Evolutionary conservation across 805 yeast genomes (phyloP), one percentile per base, ranked within the genome.

Genomic region (Kregervanrija pseudodelftensis): DNA sequence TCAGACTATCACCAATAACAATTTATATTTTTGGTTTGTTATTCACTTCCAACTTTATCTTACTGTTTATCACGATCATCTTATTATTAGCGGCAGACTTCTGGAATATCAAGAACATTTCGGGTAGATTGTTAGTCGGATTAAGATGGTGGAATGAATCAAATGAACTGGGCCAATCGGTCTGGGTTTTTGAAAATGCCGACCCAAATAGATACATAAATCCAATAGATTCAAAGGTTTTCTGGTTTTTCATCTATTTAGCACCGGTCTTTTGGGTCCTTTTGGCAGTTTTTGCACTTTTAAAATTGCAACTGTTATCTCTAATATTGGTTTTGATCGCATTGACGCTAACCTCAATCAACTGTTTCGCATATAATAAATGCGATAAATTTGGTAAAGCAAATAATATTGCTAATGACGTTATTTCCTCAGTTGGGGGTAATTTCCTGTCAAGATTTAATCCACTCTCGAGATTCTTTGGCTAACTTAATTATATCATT

Each of bases 121-220:
- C 95, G 15, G 99, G 99, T 1, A 69, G 98, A 47, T 73, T 87
- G 45, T 65, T 91, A 45, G 97, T 93, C 4, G 98, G 97, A 0
- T 71, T 93, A 51, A 74, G 95, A 51, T 91, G 99, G 99, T 91
- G 98, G 96, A 93, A 91, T 60, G 97, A 91, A 60, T 73, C 89
- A 0, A 69, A 74, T 30, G 70, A 67, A 14, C 61, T 73, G 8
- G 87, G 87, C 1, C 80, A 81, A 52, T 79, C 82, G 44, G 73
- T 80, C 11, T 87, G 95, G 95, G 95, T 88, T 15, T 87, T 87
- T 57, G 95, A 87, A 60, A 79, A 88, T 2, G 90, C 93, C 4
- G 86, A 85, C 57, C 84, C 85, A 8, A 65, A 68, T 37, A 67
- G 84, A 47, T 70, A 72, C 52, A 85, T 91, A 56, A 91, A 91